Conservation (phyloP, 495 filamentous ascomycete species). For the Penicillium taxi region DNA sequence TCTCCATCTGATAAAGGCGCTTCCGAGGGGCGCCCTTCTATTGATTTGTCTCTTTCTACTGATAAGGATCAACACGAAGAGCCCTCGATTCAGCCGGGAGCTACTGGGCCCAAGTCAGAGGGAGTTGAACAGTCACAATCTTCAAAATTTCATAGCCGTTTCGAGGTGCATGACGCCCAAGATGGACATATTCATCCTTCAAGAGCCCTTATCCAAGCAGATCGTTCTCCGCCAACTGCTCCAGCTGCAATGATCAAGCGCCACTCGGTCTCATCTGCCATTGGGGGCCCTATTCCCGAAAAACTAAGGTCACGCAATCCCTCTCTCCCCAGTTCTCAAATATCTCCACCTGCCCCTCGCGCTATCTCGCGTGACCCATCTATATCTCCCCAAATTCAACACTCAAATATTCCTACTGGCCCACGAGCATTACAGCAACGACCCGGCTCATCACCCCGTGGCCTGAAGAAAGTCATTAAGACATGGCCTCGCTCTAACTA, state of each 20-base stretch:
- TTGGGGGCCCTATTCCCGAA: constrained; percentile 6
- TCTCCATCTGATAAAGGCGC: constrained; percentile 22
- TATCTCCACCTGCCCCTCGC: constrained; percentile 22
- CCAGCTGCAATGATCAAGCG: constrained; percentile 34
- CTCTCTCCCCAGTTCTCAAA: constrained; percentile 24
- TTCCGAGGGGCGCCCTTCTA: constrained; percentile 34
- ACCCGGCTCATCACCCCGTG: constrained; percentile 23
- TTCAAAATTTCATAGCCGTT: constrained; percentile 15
- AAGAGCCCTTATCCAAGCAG: constrained; percentile 13
- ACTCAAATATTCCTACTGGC: constrained; percentile 50
- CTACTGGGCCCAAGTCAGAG: constrained; percentile 37
- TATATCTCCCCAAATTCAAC: constrained; percentile 43
- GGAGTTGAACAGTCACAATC: constrained; percentile 16
- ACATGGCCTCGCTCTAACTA: constrained; percentile 54
- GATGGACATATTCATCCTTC: constrained; percentile 7
- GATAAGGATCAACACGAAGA: constrained; percentile 23
- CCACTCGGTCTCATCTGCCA: no score
- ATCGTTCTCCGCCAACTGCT: constrained; percentile 36
- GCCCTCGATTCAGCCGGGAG: constrained; percentile 25
- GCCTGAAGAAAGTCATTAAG: constrained; percentile 40
- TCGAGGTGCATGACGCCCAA: constrained; percentile 11
- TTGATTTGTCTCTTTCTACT: constrained; percentile 24
- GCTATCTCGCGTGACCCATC: constrained; percentile 31
- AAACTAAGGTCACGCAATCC: constrained; percentile 15
- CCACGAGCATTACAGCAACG: constrained; percentile 47